A percentile compares a stretch with the other conserved stretches of the same genome.
Evolutionary conservation across 306 rosid genomes (phyloP).

Genomic region (Lathyrus aphaca): DNA sequence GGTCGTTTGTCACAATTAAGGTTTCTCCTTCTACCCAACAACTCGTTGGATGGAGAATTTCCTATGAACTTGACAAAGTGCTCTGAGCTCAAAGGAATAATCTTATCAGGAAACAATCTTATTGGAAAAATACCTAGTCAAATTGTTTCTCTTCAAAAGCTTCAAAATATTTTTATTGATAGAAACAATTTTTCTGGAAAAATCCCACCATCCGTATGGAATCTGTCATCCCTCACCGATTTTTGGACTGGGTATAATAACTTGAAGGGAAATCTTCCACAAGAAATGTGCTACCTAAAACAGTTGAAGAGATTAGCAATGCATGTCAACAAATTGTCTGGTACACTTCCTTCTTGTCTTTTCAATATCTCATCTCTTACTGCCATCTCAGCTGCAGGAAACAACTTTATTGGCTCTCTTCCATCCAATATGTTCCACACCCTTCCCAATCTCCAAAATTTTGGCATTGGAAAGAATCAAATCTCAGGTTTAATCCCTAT

Average conservation of each 20-base stretch:
- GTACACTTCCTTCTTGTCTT: conserved; percentile 20
- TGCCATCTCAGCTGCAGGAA: background rate
- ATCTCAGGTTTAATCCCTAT: conserved; percentile 21
- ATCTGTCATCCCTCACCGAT: conserved; percentile 12
- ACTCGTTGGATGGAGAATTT: background rate
- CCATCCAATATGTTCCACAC: conserved; percentile 4
- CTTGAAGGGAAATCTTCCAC: background rate
- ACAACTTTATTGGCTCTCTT: background rate
- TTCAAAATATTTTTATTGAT: accelerated
- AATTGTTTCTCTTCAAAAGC: background rate
- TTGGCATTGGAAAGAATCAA: background rate
- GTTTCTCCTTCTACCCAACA: background rate
- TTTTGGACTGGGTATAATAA: background rate
- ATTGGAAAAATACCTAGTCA: background rate
- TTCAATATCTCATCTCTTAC: conserved; percentile 2
- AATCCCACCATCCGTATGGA: background rate
- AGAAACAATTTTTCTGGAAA: background rate
- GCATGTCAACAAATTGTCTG: background rate
- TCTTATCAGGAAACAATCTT: background rate
- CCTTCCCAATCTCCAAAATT: background rate
- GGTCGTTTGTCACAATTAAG: background rate
- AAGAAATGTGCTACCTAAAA: background rate
- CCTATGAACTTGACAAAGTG: background rate
- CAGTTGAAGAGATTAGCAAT: accelerated
- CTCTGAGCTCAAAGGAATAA: background rate